phyloP scores from a whole-genome alignment of 1,284 basidiomycete genomes.

The Ceratobasidium theobromae region DNA sequence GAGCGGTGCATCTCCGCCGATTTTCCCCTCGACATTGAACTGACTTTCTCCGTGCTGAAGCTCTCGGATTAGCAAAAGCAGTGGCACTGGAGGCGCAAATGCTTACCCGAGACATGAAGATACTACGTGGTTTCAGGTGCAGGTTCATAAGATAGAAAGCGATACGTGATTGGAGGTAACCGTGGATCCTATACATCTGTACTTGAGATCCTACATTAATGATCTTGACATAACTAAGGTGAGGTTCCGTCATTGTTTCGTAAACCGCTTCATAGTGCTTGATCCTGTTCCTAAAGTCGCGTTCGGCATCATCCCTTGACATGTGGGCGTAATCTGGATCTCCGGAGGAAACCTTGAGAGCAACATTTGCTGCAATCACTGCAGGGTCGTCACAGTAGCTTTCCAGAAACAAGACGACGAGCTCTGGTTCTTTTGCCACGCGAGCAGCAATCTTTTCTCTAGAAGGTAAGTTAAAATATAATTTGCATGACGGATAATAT shows the following conservation, averaged over 20 bases:
- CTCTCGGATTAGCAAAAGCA: constrained; percentile 16
- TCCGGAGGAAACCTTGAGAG: constrained; percentile 91
- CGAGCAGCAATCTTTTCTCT: constrained; percentile 80
- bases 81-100: neutral
- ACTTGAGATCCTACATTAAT: constrained; percentile 87
- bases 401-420: constrained; percentile 92
- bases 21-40: constrained; percentile 95
- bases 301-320: constrained; percentile 81
- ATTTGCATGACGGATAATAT: neutral
- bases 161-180: constrained; percentile 94
- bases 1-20: constrained; percentile 91
- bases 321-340: constrained; percentile 97
- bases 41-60: constrained; percentile 95
- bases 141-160: constrained; percentile 99
- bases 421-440: constrained; percentile 86
- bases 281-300: constrained; percentile 91
- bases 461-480: constrained; percentile 19
- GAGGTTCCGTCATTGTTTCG: constrained; percentile 73
- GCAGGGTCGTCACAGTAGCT: constrained; percentile 92
- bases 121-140: constrained; percentile 93
- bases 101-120: constrained; percentile 90
- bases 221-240: constrained; percentile 84
- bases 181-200: constrained; percentile 77
- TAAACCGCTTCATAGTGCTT: constrained; percentile 94
- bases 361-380: constrained; percentile 93